Conservation (phyloP, 257 asterid genomes). For the Ilex aquifolium region DNA sequence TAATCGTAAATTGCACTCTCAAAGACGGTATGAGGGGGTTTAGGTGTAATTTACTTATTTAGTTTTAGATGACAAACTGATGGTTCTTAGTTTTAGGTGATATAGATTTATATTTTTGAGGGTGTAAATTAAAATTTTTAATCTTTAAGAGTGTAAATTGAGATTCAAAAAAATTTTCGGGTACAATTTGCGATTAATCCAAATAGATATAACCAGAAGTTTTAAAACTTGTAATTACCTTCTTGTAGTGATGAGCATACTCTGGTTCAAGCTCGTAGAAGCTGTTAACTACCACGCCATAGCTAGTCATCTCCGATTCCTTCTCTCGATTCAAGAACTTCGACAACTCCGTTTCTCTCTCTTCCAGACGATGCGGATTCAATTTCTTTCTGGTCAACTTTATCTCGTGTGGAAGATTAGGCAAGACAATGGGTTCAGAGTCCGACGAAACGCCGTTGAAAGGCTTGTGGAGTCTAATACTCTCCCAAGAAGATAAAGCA, state of each 20-base stretch:
- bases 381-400: slow-evolving; percentile 23
- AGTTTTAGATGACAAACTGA: too few species aligned
- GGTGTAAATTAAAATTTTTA: too few species aligned
- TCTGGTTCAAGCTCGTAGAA: slow-evolving; percentile 46
- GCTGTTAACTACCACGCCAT: slow-evolving; percentile 47
- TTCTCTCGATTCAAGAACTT: slow-evolving; percentile 8
- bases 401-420: slow-evolving; percentile 31
- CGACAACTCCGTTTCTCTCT: not conserved
- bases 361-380: slow-evolving; percentile 5
- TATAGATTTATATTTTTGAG: too few species aligned
- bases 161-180: too few species aligned
- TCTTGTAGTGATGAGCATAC: slow-evolving; percentile 30
- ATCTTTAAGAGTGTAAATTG: too few species aligned
- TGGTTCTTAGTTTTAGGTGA: too few species aligned
- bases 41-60: too few species aligned
- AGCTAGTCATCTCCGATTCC: slow-evolving; percentile 24
- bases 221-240: too few species aligned
- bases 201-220: too few species aligned
- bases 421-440: slow-evolving; percentile 32
- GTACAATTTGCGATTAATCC: too few species aligned
- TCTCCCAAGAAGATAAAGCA: slow-evolving; percentile 20
- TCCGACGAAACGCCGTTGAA: slow-evolving; percentile 31
- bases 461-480: slow-evolving; percentile 29
- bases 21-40: too few species aligned
- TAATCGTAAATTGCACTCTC: too few species aligned